A percentile compares a stretch with the other conserved stretches of the same genome.
These are phyloP conservation scores for Trichosporon faecale DNA, from an alignment of 1,284 basidiomycete genomes.

Conservation along the genomic window DNA sequence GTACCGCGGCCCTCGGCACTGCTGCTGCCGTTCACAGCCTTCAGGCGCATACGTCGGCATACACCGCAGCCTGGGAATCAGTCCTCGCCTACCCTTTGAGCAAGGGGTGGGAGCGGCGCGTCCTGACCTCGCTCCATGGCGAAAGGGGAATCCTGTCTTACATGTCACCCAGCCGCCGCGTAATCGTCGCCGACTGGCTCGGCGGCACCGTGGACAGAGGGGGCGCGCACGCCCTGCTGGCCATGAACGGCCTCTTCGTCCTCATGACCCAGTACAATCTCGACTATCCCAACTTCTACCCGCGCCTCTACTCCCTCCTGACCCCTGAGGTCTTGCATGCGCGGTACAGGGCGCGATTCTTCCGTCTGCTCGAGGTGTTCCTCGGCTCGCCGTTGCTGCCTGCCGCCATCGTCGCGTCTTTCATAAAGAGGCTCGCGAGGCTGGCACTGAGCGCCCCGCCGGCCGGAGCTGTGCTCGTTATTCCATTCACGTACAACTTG, in stretches of 20 bases:
- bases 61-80: slow-evolving; percentile 43
- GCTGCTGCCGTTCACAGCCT: slow-evolving; percentile 40
- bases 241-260: slow-evolving; percentile 85
- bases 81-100: slow-evolving; percentile 32
- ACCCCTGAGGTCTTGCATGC: slow-evolving; percentile 83
- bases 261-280: slow-evolving; percentile 93
- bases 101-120: slow-evolving; percentile 39
- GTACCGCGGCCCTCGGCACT: slow-evolving; percentile 36
- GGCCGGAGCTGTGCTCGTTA: slow-evolving; percentile 80
- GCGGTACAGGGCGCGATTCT: slow-evolving; percentile 89
- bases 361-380: slow-evolving; percentile 87
- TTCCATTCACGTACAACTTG: slow-evolving; percentile 93
- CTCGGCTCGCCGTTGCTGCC: slow-evolving; percentile 89
- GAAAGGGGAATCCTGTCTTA: slow-evolving; percentile 47
- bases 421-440: slow-evolving; percentile 84
- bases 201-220: slow-evolving; percentile 81
- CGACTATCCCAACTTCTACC: slow-evolving; percentile 95
- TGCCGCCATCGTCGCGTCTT: slow-evolving; percentile 82
- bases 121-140: slow-evolving; percentile 44
- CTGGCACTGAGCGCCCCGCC: slow-evolving; percentile 82
- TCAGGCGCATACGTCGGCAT: slow-evolving; percentile 33
- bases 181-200: slow-evolving; percentile 92
- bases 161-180: slow-evolving; percentile 53
- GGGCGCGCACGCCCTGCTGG: slow-evolving; percentile 81
- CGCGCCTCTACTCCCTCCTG: slow-evolving; percentile 84